Base-by-base conservation (phyloP, 2,329 filamentous ascomycete species). In the Fusarium luffae region DNA sequence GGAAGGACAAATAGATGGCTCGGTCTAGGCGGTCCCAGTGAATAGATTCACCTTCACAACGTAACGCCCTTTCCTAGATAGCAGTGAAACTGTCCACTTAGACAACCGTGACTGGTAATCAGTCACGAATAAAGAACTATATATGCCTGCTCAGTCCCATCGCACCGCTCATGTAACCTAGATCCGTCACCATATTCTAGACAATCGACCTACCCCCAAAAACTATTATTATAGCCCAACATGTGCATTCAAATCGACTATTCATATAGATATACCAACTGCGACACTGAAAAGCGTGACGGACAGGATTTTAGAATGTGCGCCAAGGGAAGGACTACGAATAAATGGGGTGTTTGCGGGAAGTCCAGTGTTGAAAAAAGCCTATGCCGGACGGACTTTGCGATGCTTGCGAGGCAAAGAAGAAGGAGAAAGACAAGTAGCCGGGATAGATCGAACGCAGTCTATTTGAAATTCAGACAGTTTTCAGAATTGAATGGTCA, bases 1-100 rank as follows among this genome's bases (percentile, higher is more conserved):
- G 18, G 18, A 43, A 23, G 9, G 34, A 37, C 18, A 37, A 11
- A 4, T 11, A n/a, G 9, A 9, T 18, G 16, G 10, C 8, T 37
- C 21, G 2, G 21, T 23, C 2, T 23, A 23, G 2, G 2, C 21
- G 21, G 21, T 2, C 2, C 2, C 21, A 23, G 2, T 23, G 21
- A 23, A 23, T 2, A 23, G 21, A 23, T 2, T 2, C 21, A 23
- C 21, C 21, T 23, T 18, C 16, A 10, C 4, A 37, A 1, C 3
- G 9, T 18, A 2, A n/a, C n/a, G n/a, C n/a, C n/a, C n/a, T n/a
- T n/a, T n/a, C n/a, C n/a, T n/a, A 37, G 5, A 10, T 4, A 18
- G 32, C 9, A 37, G 16, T 18, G 16, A 34, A 16, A 9, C 4
- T 1, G n/a, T n/a, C n/a, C n/a, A n/a, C n/a, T n/a, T n/a, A n/a